phyloP scores from a whole-genome alignment of 352 stramenopile species.

The Blastocystis sp. region DNA sequence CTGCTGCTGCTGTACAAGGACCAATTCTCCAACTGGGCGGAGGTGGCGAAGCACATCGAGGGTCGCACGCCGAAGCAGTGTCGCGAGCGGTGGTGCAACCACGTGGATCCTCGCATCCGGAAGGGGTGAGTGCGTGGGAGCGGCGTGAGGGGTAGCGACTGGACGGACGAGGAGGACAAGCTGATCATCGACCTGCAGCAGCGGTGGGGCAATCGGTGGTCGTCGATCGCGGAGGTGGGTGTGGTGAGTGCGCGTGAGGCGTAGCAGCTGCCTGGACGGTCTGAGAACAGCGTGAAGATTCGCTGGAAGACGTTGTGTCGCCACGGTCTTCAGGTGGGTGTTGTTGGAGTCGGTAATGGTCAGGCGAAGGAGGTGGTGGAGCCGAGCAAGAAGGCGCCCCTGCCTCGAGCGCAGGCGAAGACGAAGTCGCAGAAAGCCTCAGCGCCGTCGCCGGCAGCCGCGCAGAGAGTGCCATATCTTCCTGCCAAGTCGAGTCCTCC shows the following conservation, averaged over 20 bases:
- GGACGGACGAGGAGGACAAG: conserved; percentile 85
- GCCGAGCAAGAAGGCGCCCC: no score
- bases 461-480: no score
- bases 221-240: conserved; percentile 83
- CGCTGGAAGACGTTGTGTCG: conserved; percentile 87
- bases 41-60: conserved; percentile 84
- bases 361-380: no score
- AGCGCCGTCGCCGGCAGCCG: no score
- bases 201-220: conserved; percentile 86
- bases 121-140: conserved; percentile 83
- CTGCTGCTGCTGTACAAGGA: conserved; percentile 83
- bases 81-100: conserved; percentile 87
- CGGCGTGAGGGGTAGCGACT: conserved; percentile 82
- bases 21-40: conserved; percentile 87
- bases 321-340: not conserved
- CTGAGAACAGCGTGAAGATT: conserved; percentile 89
- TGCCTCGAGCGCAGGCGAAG: no score
- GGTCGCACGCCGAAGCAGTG: conserved; percentile 87
- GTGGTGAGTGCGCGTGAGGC: not conserved
- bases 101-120: conserved; percentile 84
- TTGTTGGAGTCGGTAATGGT: not conserved
- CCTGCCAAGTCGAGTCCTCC: no score
- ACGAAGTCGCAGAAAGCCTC: no score
- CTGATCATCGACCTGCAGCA: conserved; percentile 85
- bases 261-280: conserved; percentile 81